Conservation (phyloP, 768 basidiomycete species). For the Candolleomyces aberdarensis region DNA sequence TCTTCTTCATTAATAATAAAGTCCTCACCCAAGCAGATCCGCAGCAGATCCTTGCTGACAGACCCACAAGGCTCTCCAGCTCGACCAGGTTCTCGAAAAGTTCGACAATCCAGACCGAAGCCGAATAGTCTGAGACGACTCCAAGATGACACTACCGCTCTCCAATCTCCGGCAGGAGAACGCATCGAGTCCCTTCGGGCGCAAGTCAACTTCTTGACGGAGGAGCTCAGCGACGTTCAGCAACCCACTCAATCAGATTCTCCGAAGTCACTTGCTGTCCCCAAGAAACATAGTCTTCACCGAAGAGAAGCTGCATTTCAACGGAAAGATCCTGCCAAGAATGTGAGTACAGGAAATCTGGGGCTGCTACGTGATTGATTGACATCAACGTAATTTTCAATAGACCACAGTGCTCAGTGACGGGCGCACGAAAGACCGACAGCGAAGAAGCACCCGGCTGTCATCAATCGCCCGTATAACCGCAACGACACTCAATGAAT, state of each 20-base stretch:
- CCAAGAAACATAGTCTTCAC: conserved; percentile 3
- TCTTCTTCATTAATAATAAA: not conserved
- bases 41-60: not conserved
- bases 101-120: conserved; percentile 15
- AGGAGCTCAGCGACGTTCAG: conserved; percentile 14
- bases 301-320: conserved; percentile 1
- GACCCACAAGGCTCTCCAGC: not conserved
- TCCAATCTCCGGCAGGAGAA: conserved; percentile 21
- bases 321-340: conserved; percentile 7
- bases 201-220: conserved; percentile 23
- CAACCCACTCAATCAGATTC: conserved; percentile 6
- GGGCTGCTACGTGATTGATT: conserved; percentile 12
- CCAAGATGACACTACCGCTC: conserved; percentile 12
- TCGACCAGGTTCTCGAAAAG: not conserved
- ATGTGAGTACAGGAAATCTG: not conserved
- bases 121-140: conserved; percentile 14
- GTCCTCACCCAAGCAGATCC: not conserved
- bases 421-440: conserved; percentile 10
- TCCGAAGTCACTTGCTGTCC: conserved; percentile 12
- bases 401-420: not conserved
- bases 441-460: conserved; percentile 2
- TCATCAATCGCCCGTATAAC: not conserved
- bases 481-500: conserved; percentile 7
- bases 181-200: conserved; percentile 20
- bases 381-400: conserved; percentile 14